These are phyloP conservation scores for Datisca glomerata DNA, from an alignment of 306 rosid genomes.

Conservation along the genomic window DNA sequence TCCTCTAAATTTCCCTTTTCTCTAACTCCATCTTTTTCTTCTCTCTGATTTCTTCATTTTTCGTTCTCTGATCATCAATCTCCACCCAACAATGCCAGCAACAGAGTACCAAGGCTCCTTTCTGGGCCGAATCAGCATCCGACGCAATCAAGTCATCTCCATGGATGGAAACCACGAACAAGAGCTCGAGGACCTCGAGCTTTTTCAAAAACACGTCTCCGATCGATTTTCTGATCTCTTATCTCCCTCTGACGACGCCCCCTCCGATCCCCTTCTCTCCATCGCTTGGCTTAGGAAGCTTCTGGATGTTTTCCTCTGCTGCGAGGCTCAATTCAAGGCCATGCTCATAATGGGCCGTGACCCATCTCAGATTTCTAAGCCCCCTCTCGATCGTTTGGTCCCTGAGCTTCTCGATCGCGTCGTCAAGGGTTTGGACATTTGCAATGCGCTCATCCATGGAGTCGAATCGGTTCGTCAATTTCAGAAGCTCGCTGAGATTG, in stretches of 20 bases:
- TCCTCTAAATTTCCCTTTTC: not conserved
- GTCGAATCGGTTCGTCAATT: conserved; percentile 54
- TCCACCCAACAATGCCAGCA: conserved; percentile 42
- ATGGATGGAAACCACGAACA: conserved; percentile 75
- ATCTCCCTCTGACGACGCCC: conserved; percentile 28
- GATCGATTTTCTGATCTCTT: conserved; percentile 62
- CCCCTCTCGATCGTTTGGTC: conserved; percentile 70
- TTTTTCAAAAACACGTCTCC: conserved; percentile 56
- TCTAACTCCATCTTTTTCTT: not conserved
- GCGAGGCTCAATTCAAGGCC: conserved; percentile 91
- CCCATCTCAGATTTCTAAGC: conserved; percentile 45
- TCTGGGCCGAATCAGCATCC: conserved; percentile 79
- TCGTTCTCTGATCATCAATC: not conserved
- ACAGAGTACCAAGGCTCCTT: conserved; percentile 76
- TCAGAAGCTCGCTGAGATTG: conserved; percentile 74
- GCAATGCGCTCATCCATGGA: conserved; percentile 73
- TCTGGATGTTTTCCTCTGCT: conserved; percentile 70
- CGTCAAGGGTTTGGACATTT: conserved; percentile 66
- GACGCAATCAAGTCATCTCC: conserved; percentile 76
- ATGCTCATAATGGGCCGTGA: conserved; percentile 64
- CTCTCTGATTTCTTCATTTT: not conserved
- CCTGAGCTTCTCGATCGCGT: conserved; percentile 69
- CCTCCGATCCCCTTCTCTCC: conserved; percentile 38
- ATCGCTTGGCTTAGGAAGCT: conserved; percentile 61
- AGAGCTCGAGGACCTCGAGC: conserved; percentile 76